phyloP scores from a whole-genome alignment of 2,329 filamentous ascomycete genomes.

The Orbilia oligospora region DNA sequence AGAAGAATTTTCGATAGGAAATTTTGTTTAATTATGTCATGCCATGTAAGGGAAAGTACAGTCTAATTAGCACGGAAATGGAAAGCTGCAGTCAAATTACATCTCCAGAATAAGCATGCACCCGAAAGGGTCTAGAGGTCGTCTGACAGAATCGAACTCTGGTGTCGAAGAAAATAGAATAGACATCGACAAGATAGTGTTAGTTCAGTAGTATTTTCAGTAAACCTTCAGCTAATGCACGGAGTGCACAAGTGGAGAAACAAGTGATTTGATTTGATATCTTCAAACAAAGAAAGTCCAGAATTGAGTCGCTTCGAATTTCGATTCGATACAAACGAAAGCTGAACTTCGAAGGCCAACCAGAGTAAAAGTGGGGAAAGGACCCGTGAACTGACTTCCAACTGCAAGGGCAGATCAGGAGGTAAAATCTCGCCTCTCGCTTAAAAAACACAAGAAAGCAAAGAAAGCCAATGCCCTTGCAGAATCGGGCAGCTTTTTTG shows the following conservation, averaged over 20 bases:
- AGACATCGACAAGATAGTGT: conserved; percentile 10
- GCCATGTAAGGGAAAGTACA: conserved; percentile 18
- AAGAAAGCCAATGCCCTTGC: conserved; percentile 43
- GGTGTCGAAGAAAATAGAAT: conserved; percentile 21
- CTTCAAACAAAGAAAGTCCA: conserved; percentile 36
- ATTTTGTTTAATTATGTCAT: conserved; percentile 14
- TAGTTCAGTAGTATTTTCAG: conserved; percentile 18
- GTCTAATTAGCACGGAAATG: conserved; percentile 23
- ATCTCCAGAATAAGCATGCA: conserved; percentile 25
- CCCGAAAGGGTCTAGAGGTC: conserved; percentile 20
- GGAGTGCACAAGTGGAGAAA: conserved; percentile 24
- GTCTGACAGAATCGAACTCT: conserved; percentile 39
- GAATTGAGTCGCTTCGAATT: conserved; percentile 17
- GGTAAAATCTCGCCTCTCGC: conserved; percentile 40
- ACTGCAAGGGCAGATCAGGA: conserved; percentile 57
- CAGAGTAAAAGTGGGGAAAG: conserved; percentile 35
- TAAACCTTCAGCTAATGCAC: conserved; percentile 45
- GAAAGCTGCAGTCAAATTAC: conserved; percentile 8
- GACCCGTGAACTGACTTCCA: conserved; percentile 13
- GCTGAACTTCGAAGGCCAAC: too few relatives aligned
- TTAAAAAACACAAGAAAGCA: conserved; percentile 35
- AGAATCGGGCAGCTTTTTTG: conserved; percentile 57
- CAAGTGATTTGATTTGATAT: conserved; percentile 48
- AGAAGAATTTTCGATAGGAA: conserved; percentile 1
- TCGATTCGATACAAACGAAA: conserved; percentile 13